Evolutionary conservation across 306 rosid genomes (phyloP).

Genomic region (Glycine soja): DNA sequence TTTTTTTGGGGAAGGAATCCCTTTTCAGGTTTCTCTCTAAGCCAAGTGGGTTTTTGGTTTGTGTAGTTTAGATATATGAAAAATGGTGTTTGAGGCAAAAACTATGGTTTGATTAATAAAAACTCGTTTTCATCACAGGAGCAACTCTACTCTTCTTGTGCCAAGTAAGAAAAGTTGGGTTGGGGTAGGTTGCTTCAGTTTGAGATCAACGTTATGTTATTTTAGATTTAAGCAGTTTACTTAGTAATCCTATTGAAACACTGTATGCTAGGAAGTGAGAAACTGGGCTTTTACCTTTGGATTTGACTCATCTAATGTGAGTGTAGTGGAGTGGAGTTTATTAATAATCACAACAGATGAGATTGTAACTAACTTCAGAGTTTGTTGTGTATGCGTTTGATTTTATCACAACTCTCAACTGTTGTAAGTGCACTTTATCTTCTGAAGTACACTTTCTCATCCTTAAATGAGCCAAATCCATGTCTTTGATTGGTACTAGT

Average conservation of each 20-base stretch:
- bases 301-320: neutral
- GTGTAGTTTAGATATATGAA: slow-evolving; percentile 6
- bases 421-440: neutral
- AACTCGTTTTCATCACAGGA: neutral
- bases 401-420: neutral
- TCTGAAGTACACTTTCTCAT: neutral
- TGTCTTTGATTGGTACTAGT: neutral
- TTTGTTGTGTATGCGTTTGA: neutral
- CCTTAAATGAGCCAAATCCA: neutral
- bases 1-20: neutral
- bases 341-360: neutral
- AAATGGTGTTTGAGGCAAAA: slow-evolving; percentile 24
- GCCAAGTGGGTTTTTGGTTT: slow-evolving; percentile 10
- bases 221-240: no score
- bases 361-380: neutral
- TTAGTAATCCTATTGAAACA: no score
- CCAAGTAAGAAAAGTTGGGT: no score
- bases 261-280: no score
- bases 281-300: no score
- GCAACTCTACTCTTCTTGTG: no score
- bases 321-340: neutral
- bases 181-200: no score
- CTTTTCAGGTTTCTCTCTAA: slow-evolving; percentile 20
- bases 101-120: neutral
- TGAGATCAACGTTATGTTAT: no score